Evolutionary conservation across 345 rosid species (phyloP).

Genomic region (Lumnitzera racemosa): DNA sequence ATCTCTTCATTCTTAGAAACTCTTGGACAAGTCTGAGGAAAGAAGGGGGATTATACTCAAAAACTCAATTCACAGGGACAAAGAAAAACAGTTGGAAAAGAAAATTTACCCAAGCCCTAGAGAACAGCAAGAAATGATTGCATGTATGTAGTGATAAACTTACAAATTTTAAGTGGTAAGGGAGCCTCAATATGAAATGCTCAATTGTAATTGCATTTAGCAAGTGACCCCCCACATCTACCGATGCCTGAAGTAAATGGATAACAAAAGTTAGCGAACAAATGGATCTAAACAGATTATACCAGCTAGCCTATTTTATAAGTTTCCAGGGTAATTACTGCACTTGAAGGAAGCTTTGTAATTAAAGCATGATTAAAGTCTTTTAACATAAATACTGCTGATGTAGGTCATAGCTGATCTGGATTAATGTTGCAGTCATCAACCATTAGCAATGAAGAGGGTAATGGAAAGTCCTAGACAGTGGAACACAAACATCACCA

Average conservation of each 20-base stretch:
- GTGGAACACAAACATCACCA: no score
- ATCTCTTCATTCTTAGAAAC: conserved; percentile 63
- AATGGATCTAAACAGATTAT: no score
- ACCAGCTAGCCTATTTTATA: no score
- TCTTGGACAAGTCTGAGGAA: conserved; percentile 53
- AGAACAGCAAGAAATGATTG: background rate
- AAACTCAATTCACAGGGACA: background rate
- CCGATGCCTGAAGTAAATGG: conserved; percentile 53
- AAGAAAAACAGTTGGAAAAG: background rate
- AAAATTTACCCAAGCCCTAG: no score
- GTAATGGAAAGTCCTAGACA: no score
- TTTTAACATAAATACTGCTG: no score
- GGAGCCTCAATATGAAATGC: conserved; percentile 86
- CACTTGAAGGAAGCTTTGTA: no score
- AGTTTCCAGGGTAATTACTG: no score
- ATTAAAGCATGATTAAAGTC: no score
- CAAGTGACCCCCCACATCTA: conserved; percentile 62
- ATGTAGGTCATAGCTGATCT: no score
- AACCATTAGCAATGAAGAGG: no score
- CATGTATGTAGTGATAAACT: conserved; percentile 18
- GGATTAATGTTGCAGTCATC: no score
- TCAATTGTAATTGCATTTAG: conserved; percentile 82
- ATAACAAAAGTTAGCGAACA: background rate
- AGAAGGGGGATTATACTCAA: background rate
- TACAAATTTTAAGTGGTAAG: conserved; percentile 84